These are phyloP conservation scores for Pistacia integerrima DNA, from an alignment of 345 rosid genomes.

Conservation along the genomic window DNA sequence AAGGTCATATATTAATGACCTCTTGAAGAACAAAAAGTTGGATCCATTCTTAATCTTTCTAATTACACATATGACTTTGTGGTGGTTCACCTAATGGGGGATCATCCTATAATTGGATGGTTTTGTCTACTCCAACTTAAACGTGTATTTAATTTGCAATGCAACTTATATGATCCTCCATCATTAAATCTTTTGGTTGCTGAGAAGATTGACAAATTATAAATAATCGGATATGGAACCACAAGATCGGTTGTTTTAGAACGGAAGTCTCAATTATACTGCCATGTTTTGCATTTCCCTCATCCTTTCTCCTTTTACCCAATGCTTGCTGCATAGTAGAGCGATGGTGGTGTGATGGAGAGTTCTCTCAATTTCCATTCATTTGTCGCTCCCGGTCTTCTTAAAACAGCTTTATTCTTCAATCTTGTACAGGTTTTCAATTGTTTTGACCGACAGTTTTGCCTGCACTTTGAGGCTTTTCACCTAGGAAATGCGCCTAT, in stretches of 20 bases:
- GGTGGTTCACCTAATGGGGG: too few species aligned
- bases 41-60: too few species aligned
- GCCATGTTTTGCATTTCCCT: not conserved
- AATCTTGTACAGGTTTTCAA: slow-evolving; percentile 44
- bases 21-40: too few species aligned
- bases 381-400: not conserved
- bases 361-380: not conserved
- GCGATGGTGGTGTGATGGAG: not conserved
- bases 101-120: too few species aligned
- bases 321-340: not conserved
- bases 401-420: not conserved
- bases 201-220: not conserved
- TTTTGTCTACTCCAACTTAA: too few species aligned
- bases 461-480: slow-evolving; percentile 64
- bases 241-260: too few species aligned
- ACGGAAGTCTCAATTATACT: too few species aligned
- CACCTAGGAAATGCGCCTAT: slow-evolving; percentile 54
- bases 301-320: not conserved
- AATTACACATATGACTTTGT: too few species aligned
- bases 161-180: too few species aligned
- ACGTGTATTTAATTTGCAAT: too few species aligned
- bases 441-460: slow-evolving; percentile 54
- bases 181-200: not conserved
- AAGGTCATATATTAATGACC: too few species aligned
- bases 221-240: not conserved